phyloP scores from a whole-genome alignment of 2,329 filamentous ascomycete species.

The Xylaria sp. region DNA sequence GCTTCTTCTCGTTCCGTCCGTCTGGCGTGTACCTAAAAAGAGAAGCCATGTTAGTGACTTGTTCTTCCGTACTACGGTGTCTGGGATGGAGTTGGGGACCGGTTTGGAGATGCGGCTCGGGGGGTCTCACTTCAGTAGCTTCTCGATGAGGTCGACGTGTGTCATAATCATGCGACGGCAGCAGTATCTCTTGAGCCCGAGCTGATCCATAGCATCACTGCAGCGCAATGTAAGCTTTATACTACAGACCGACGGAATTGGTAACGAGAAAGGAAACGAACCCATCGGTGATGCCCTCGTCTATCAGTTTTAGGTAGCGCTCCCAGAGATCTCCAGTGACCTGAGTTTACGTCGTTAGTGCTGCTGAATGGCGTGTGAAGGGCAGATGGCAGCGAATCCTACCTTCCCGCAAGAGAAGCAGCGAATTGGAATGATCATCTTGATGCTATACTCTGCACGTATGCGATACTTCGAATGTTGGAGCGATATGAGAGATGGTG shows the following conservation, averaged over 20 bases:
- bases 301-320: conserved; percentile 88
- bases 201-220: conserved; percentile 95
- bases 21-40: conserved; percentile 67
- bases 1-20: conserved; percentile 72
- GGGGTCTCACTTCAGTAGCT: conserved; percentile 83
- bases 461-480: neutral
- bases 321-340: conserved; percentile 98
- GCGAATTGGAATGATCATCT: conserved; percentile 98
- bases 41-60: conserved; percentile 35
- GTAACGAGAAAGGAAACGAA: conserved; percentile 60
- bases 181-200: conserved; percentile 95
- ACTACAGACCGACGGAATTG: neutral
- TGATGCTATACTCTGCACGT: conserved; percentile 55
- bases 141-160: conserved; percentile 98
- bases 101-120: neutral
- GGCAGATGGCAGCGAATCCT: conserved; percentile 43
- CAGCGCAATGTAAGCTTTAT: conserved; percentile 46
- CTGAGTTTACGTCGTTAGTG: conserved; percentile 59
- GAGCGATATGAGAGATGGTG: neutral
- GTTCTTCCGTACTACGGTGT: neutral
- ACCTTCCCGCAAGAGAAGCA: conserved; percentile 99
- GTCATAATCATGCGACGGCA: conserved; percentile 99
- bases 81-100: neutral
- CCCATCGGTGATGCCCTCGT: conserved; percentile 80
- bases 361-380: conserved; percentile 20